Base-by-base conservation (phyloP, 306 rosid genomes). In the Quercus agrifolia region DNA sequence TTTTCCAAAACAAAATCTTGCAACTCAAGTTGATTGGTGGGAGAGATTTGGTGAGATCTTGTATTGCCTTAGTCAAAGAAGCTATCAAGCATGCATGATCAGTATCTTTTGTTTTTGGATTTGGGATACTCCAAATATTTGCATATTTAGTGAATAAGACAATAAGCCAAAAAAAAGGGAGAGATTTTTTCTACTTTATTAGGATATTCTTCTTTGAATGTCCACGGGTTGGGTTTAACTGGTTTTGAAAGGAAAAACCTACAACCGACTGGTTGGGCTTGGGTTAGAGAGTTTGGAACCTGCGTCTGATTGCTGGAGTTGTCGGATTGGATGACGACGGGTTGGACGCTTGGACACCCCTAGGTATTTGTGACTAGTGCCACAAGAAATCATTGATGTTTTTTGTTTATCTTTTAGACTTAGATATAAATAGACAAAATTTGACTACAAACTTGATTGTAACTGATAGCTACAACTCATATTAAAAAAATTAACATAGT, bases 31-130 rank as follows among this genome's bases (percentile, higher is more conserved):
- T 35, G 74, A 87, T 84, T 85, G 83, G 83, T 78, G 62, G 71
- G 80, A 57, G 84, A 77, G 86, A 91, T 91, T 83, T 80, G 74
- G 79, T 73, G 41, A 31, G 84, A 88, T 88, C 78, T 86, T 85
- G 82, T 66, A 70, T 68, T 19, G 28, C 77, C 62, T 73, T 71
- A 38, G 86, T 79, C 91, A 86, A 88, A 80, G 57, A 74, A 30
- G 74, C 54, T 21, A 79, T 33, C 76, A 58, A 66, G 56, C 44
- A 30, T 75, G 63, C 62, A 51, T 71, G 21, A 83, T 78, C 83
- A 80, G 68, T 69, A 78, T 74, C 80, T 73, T 75, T 76, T 80
- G 30, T 20, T 79, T 55, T 81, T 13, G 21, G n/a, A 27, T 30
- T 28, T 30, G 5, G 20, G 31, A 27, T 27, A 27, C 3, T 14